These are phyloP conservation scores for Phytophthora megakarya DNA, from an alignment of 352 stramenopile genomes.

Conservation along the genomic window DNA sequence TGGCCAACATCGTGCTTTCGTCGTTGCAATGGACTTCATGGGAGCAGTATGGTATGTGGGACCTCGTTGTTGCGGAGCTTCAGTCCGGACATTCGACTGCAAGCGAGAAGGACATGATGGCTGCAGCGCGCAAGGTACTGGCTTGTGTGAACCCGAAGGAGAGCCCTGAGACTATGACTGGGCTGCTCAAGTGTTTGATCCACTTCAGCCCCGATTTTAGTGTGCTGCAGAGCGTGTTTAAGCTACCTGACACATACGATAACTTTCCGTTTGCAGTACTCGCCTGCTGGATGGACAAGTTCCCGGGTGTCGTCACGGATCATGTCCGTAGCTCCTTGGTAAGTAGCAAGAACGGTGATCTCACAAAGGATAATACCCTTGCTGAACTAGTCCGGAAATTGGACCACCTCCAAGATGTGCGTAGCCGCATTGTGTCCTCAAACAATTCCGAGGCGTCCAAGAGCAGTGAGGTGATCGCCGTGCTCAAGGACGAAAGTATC, in stretches of 20 bases:
- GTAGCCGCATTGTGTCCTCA: conserved; percentile 14
- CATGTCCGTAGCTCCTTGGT: conserved; percentile 60
- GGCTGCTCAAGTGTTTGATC: conserved; percentile 76
- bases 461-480: conserved; percentile 20
- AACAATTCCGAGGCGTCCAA: conserved; percentile 9
- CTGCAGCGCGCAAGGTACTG: conserved; percentile 75
- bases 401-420: conserved; percentile 58
- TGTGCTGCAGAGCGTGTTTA: conserved; percentile 79
- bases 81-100: conserved; percentile 41
- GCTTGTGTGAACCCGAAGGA: conserved; percentile 76
- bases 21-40: conserved; percentile 85
- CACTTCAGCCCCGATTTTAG: conserved; percentile 69
- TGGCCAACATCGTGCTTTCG: conserved; percentile 73
- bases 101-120: conserved; percentile 65
- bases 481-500: conserved; percentile 60
- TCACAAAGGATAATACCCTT: conserved; percentile 45
- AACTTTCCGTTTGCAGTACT: conserved; percentile 74
- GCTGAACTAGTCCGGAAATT: conserved; percentile 66
- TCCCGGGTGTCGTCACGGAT: conserved; percentile 56
- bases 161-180: conserved; percentile 72
- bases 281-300: conserved; percentile 74
- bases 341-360: conserved; percentile 24
- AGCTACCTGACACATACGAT: conserved; percentile 63
- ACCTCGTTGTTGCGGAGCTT: conserved; percentile 73
- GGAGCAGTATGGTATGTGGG: conserved; percentile 84